Percentiles rank a stretch among this genome's conserved stretches.
These are phyloP conservation scores for Populus simonii DNA, from an alignment of 345 rosid species.

Conservation along the genomic window DNA sequence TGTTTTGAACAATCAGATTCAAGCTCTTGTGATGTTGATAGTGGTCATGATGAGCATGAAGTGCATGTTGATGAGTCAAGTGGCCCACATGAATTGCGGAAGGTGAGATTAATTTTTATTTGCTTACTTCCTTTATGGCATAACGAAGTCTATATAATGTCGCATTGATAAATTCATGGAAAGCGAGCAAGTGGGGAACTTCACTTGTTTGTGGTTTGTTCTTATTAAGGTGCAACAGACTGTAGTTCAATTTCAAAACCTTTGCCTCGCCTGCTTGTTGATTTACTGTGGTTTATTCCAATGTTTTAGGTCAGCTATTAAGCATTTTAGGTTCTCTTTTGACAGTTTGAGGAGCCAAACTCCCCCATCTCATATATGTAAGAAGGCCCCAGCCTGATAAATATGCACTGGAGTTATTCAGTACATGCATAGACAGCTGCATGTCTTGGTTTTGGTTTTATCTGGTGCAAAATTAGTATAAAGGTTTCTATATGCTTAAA, in stretches of 20 bases:
- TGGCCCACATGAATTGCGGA: slow-evolving; percentile 42
- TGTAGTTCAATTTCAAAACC: not conserved
- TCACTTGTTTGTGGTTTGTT: not conserved
- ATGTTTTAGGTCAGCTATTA: not conserved
- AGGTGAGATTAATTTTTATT: slow-evolving; percentile 46
- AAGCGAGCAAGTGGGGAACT: not conserved
- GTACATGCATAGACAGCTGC: not conserved
- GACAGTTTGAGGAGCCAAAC: not conserved
- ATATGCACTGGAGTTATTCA: not conserved
- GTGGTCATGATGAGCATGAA: slow-evolving; percentile 30
- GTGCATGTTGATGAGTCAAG: slow-evolving; percentile 24
- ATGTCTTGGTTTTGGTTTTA: not conserved
- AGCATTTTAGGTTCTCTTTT: not conserved
- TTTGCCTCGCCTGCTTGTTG: not conserved
- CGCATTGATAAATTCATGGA: not conserved
- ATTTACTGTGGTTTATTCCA: not conserved
- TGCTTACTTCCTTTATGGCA: not conserved
- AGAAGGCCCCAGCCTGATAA: not conserved
- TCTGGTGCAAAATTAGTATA: not conserved
- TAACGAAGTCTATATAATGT: not conserved
- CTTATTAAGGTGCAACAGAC: not conserved
- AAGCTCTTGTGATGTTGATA: slow-evolving; percentile 38
- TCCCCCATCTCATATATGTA: not conserved
- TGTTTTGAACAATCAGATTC: slow-evolving; percentile 42
- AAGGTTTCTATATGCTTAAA: not conserved